Base-by-base conservation (phyloP, 768 basidiomycete genomes). In the Mycena pura region DNA sequence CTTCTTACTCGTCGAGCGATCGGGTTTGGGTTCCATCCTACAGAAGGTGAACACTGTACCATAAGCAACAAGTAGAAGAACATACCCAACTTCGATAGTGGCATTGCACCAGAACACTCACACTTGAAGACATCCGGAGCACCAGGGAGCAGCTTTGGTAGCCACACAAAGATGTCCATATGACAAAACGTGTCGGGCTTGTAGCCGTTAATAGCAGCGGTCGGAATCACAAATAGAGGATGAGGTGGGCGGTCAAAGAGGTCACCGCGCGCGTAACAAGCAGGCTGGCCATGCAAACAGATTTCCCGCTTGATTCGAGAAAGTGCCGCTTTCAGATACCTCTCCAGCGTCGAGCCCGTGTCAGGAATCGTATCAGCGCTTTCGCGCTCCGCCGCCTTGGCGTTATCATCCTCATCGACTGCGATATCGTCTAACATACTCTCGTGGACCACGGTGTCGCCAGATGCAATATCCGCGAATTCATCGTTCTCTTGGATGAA, bases 1-100 rank as follows among this genome's bases (percentile, higher is more conserved):
- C 13, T 6, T 19, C 41, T 28, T 10, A 64, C 63, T 3, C 58
- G 43, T 2, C 58, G 58, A 6, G 63, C 63, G 50, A 64, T 45
- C 0, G n/a, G n/a, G n/a, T 49, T 36, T 4, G 32, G 31, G 15
- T 49, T 49, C 14, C 11, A 49, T 6, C 47, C 47, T 49, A 6
- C 6, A 3, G 25, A 7, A 19, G 10, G 8, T n/a, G n/a, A n/a
- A n/a, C n/a, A n/a, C n/a, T n/a, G n/a, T n/a, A n/a, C n/a, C n/a
- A 9, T 47, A 29, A 47, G 10, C 5, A 47, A 29, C n/a, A 9
- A 7, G n/a, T 15, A 46, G 28, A 7, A 31, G 29, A 6, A 22
- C 14, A 15, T 32, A 49, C 31, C 47, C 13, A 32, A 21, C 3
- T 25, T 6, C 11, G 14, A 21, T 14, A 49, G 31, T 6, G 47